Percentiles rank a stretch among this genome's conserved stretches.
These are phyloP conservation scores for Tuber umbilicatum DNA, from an alignment of 495 filamentous ascomycete genomes.

Conservation along the genomic window DNA sequence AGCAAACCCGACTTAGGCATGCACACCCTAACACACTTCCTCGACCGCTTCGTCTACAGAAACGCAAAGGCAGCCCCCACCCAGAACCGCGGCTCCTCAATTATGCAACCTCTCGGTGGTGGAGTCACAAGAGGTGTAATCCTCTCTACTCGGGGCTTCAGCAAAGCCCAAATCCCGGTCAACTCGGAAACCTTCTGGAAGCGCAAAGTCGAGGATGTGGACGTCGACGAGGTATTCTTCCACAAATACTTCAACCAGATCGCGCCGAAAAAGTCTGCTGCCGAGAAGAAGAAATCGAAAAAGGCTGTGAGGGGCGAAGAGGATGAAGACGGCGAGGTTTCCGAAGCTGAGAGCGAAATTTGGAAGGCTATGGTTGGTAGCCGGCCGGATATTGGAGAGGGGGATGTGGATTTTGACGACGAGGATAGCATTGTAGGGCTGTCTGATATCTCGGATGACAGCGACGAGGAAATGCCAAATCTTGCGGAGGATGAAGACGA, in stretches of 20 bases:
- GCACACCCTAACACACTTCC: slow-evolving; percentile 86
- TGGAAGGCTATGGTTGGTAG: slow-evolving; percentile 88
- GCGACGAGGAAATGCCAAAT: slow-evolving; percentile 43
- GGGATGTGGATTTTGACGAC: slow-evolving; percentile 51
- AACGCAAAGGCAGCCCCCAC: slow-evolving; percentile 65
- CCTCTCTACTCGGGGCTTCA: slow-evolving; percentile 52
- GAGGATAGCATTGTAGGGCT: slow-evolving; percentile 41
- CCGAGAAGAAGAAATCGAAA: slow-evolving; percentile 51
- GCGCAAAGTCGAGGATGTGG: slow-evolving; percentile 75
- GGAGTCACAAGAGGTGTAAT: slow-evolving; percentile 59
- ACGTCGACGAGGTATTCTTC: slow-evolving; percentile 93
- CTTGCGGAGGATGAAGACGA: slow-evolving; percentile 49
- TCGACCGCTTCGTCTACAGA: slow-evolving; percentile 94
- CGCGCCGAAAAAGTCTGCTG: slow-evolving; percentile 57
- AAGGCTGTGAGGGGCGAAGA: slow-evolving; percentile 45
- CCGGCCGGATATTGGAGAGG: slow-evolving; percentile 66
- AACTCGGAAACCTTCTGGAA: slow-evolving; percentile 91
- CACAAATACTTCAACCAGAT: slow-evolving; percentile 86
- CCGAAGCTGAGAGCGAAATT: slow-evolving; percentile 62
- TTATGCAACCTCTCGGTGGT: slow-evolving; percentile 88
- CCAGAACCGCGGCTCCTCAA: slow-evolving; percentile 64
- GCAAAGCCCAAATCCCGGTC: slow-evolving; percentile 52
- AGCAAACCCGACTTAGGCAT: slow-evolving; percentile 80
- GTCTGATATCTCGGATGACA: not conserved
- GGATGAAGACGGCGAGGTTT: slow-evolving; percentile 48